These are phyloP conservation scores for Scheffersomyces coipomensis DNA, from an alignment of 805 yeast genomes.

Conservation along the genomic window DNA sequence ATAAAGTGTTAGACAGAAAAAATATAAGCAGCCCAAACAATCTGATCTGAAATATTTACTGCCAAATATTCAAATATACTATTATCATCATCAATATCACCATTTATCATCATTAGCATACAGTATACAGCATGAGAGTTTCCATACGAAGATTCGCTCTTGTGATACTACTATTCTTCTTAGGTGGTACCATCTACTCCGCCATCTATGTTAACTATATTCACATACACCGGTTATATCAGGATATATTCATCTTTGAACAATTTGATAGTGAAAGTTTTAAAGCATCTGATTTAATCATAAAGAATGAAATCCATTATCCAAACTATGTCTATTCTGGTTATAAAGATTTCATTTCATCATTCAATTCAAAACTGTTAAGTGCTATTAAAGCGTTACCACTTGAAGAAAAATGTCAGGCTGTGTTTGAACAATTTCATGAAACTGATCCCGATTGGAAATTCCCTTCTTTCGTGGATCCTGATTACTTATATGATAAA, in stretches of 20 bases:
- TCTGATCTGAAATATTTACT: no score
- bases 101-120: no score
- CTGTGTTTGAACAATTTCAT: slow-evolving; percentile 20
- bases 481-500: slow-evolving; percentile 15
- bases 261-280: slow-evolving; percentile 10
- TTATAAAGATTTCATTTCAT: slow-evolving; percentile 15
- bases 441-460: slow-evolving; percentile 20
- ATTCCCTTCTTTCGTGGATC: slow-evolving; percentile 11
- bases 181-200: neutral
- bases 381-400: slow-evolving; percentile 8
- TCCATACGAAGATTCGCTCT: slow-evolving; percentile 6
- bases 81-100: no score
- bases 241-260: slow-evolving; percentile 1
- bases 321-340: slow-evolving; percentile 20
- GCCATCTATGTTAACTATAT: neutral
- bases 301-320: slow-evolving; percentile 19
- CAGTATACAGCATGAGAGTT: slow-evolving; percentile 10
- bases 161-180: neutral
- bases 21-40: no score
- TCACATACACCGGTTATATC: neutral
- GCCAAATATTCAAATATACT: no score
- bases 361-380: slow-evolving; percentile 3
- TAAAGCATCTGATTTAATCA: slow-evolving; percentile 8
- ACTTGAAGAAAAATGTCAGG: slow-evolving; percentile 20
- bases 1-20: no score